Base-by-base conservation (phyloP, 176 grass and related monocot species). In the Carex cristatella region DNA sequence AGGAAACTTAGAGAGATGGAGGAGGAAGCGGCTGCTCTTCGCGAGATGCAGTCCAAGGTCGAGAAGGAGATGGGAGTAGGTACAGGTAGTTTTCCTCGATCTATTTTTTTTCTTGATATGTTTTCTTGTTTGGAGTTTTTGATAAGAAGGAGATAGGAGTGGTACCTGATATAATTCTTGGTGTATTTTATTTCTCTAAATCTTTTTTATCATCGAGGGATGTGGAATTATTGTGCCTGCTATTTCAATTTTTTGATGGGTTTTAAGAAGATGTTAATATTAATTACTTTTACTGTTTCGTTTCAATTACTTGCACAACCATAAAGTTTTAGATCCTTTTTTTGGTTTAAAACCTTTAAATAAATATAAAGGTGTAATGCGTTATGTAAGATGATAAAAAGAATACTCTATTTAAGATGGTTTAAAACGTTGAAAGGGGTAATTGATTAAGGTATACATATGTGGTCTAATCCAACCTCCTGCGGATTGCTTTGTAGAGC, bases 31-130 rank as follows among this genome's bases (percentile, higher is more conserved):
- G 81, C 66, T 5, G 86, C 86, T 18, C 81, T 88, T 8, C 80
- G 86, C 7, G 86, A 88, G 81, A 88, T 88, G 86, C 86, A 88
- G 61, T 80, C 86, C 57, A 88, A 88, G 81, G 86, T 88, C 4
- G 86, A 88, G 86, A 88, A 88, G 81, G 86, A 88, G 81, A 88
- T 88, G 86, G 86, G 80, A 55, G 49, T 79, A 7, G 57, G 3
- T 49, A 42, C 73, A 78, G 86, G 86, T 88, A 74, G 14, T 37
- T 61, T 16, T 85, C 16, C 42, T 67, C 16, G 0, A 8, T 75
- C 19, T 11, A 75, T 75, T 1, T 30, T 27, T 27, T 12, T 10
- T 46, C 19, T 83, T 11, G 15, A 55, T 60, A 42, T 38, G 0
- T 38, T 32, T n/a, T 44, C 13, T 69, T 69, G 0, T 38, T 69